Base-by-base conservation (phyloP, 305 asterid genomes). In the Petunia hybrid region DNA sequence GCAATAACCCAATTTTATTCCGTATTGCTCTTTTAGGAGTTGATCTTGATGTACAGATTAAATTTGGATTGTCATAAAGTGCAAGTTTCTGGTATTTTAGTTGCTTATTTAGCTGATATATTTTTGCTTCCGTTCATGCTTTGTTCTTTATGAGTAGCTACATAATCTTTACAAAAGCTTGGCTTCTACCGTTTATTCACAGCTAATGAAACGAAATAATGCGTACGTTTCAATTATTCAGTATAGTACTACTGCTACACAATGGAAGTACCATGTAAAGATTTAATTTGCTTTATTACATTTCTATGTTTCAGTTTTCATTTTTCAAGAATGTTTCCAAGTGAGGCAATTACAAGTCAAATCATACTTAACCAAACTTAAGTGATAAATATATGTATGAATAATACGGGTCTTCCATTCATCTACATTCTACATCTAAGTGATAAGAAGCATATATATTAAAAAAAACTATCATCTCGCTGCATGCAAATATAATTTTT, bases 1-100 rank as follows among this genome's bases (percentile, higher is more conserved):
- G 38, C 62, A 74, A 74, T 74, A 53, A 74, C 64, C 46, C 14
- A 4, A 3, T 74, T 38, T 74, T 3, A 53, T 74, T 22, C n/a
- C 39, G 22, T 53, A 74, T 53, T 73, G 51, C 36, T 35, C 63
- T 51, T 53, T 53, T 64, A 53, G 78, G 45, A 74, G 14, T 74
- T 53, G 48, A 36, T 74, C 64, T 74, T 38, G 79, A 53, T 74
- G 79, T 74, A 74, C 64, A 74, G 38, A 53, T 56, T 51, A 74
- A 51, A 74, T 74, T 53, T 74, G 79, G 79, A 53, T 36, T 74
- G 48, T 38, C 63, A 36, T 38, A 53, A 38, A 3, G 46, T 73
- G 78, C n/a, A 3, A 48, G 31, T 31, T 45, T 51, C 35, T 36
- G 35, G 41, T 74, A 46, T 74, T 38, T 74, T 36, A 36, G 46